A percentile compares a stretch with the other conserved stretches of the same genome.
Conservation (phyloP, 331 rosid genomes). For the Saraca asoca region DNA sequence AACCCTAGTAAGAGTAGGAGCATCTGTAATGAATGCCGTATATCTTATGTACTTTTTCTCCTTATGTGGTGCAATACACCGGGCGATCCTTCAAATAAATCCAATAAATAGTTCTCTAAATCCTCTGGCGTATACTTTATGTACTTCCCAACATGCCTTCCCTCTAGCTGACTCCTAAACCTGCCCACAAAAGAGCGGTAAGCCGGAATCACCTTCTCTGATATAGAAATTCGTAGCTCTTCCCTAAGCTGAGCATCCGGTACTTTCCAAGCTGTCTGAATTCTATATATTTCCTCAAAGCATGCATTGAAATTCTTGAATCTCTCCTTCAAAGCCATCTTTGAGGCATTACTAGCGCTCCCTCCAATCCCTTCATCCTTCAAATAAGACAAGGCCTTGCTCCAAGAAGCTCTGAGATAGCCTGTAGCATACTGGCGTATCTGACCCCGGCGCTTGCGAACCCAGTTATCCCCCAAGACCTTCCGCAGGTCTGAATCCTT, state of each 20-base stretch:
- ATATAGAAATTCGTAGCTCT: constrained; percentile 79
- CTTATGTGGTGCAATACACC: constrained; percentile 73
- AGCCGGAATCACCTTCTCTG: constrained; percentile 92
- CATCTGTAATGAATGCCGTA: constrained; percentile 54
- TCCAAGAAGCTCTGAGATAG: constrained; percentile 96
- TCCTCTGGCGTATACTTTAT: constrained; percentile 87
- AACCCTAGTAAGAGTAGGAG: constrained; percentile 44
- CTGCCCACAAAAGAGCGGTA: constrained; percentile 92
- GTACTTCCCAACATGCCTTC: constrained; percentile 79
- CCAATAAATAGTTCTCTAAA: constrained; percentile 68
- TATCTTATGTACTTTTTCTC: constrained; percentile 71
- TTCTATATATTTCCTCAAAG: constrained; percentile 84
- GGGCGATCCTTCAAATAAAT: constrained; percentile 87
- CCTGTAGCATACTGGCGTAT: constrained; percentile 84
- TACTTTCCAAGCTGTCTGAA: constrained; percentile 94
- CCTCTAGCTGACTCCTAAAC: constrained; percentile 82
- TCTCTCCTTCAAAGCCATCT: constrained; percentile 85
- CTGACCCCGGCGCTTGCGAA: constrained; percentile 83
- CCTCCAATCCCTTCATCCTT: constrained; percentile 95
- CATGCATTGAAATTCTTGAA: constrained; percentile 84
- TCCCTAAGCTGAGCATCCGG: constrained; percentile 84
- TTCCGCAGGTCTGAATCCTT: constrained; percentile 79
- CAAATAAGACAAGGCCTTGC: constrained; percentile 76
- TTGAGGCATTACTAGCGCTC: constrained; percentile 75
- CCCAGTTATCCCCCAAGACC: constrained; percentile 85